Base-by-base conservation (phyloP, 2,329 filamentous ascomycete species). In the Aspergillus tamarii region DNA sequence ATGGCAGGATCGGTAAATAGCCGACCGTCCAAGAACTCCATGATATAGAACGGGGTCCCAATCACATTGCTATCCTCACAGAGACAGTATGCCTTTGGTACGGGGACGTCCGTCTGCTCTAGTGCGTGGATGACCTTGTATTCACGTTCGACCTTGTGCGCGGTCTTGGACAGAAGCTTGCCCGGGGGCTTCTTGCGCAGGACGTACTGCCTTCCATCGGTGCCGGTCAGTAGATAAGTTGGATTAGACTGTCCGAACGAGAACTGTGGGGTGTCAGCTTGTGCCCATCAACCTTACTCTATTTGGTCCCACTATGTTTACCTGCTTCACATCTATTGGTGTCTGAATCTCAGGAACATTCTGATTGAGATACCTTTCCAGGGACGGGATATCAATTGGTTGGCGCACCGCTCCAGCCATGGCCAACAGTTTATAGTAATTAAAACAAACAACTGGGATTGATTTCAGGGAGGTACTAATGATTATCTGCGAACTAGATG, bases 131-230 rank as follows among this genome's bases (percentile, higher is more conserved):
- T 91, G 74, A 98, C 91, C 73, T 90, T 89, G 82, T 95, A 95
- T 80, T 99, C 95, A 72, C 95, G 91, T 82, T 99, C 95, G 73
- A 99, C 94, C 78, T 94, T 91, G 83, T 99, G 95, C 11, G 95
- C 95, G 2, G 94, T 94, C 82, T 93, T 93, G 72, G 93, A 97
- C 57, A 98, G 85, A 45, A 99, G 89, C 81, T 90, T 89, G 67
- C 95, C 95, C n/a, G 95, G 94, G 0, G 95, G 95, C 82, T 98
- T 98, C 86, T 99, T 98, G 77, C 95, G 92, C 83, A 98, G 87
- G 39, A 99, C 95, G 81, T 90, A 97, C 75, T 89, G 88, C 70
- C 83, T 78, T 58, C 89, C 88, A 75, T 88, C 84, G 68, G 88
- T 84, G 59, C 89, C 89, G 19, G 89, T 96, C 74, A 98, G 85